Evolutionary conservation across 176 grass and related monocot species (phyloP).

Genomic region (Hyparrhenia diplandra): DNA sequence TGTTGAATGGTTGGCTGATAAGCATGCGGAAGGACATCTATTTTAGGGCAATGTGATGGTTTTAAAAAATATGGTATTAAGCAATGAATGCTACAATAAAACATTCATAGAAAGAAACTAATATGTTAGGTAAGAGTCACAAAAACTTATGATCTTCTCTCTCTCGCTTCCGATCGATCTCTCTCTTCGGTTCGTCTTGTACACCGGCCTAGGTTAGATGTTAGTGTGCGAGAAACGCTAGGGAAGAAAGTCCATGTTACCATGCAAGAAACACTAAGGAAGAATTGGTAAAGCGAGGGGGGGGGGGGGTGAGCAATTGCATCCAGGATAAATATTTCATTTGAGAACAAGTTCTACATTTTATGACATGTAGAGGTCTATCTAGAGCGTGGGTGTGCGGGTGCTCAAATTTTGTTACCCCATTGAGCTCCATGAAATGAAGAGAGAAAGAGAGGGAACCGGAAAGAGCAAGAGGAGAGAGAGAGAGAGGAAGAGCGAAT

Average conservation of each 20-base stretch:
- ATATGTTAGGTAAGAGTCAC: no score
- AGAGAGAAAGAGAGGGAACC: background rate
- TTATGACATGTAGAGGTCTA: rapidly evolving
- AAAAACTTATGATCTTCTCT: background rate
- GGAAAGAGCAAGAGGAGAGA: background rate
- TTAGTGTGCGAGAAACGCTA: background rate
- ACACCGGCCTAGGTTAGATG: background rate
- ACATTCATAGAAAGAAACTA: background rate
- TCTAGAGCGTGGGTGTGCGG: rapidly evolving
- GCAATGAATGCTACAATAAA: background rate
- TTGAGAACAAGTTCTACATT: background rate
- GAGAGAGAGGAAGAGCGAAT: background rate
- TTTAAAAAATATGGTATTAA: background rate
- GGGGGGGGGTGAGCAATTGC: background rate
- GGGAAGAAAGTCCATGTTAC: no score
- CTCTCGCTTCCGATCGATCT: background rate
- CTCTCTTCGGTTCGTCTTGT: rapidly evolving
- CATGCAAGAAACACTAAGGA: background rate
- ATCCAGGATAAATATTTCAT: background rate
- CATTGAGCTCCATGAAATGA: background rate
- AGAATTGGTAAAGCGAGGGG: background rate
- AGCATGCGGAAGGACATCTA: no score
- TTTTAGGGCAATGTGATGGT: background rate
- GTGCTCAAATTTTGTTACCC: background rate
- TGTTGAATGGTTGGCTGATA: no score